Percentiles rank a stretch among this genome's conserved stretches.
These are phyloP conservation scores for Leonotis leonurus DNA, from an alignment of 257 asterid species.

Conservation along the genomic window DNA sequence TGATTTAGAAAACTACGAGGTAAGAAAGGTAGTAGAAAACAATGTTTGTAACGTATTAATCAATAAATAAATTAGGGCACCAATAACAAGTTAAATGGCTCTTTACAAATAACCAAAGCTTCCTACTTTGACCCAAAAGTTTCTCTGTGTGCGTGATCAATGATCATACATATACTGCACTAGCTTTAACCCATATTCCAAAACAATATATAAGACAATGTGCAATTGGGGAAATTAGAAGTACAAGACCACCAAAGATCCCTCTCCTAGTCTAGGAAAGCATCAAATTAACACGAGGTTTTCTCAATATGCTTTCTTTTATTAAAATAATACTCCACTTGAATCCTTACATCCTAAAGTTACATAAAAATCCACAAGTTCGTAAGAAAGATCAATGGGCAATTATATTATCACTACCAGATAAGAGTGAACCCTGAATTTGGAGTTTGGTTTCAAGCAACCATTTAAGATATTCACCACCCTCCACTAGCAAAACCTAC, in stretches of 20 bases:
- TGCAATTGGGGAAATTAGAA: background rate
- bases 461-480: too few species aligned
- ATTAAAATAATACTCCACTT: too few species aligned
- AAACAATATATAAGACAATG: background rate
- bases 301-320: background rate
- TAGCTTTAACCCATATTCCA: conserved; percentile 10
- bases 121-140: background rate
- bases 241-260: background rate
- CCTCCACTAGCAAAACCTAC: too few species aligned
- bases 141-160: too few species aligned
- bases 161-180: background rate
- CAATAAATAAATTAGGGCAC: background rate
- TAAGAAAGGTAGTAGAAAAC: background rate
- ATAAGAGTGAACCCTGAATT: too few species aligned
- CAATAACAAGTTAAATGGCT: background rate
- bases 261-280: background rate
- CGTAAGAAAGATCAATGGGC: background rate
- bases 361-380: background rate
- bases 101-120: background rate
- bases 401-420: too few species aligned
- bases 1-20: background rate
- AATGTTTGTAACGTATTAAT: background rate
- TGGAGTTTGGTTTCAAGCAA: too few species aligned
- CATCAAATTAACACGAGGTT: conserved; percentile 13
- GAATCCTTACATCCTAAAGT: too few species aligned